phyloP scores from a whole-genome alignment of 176 grass and related monocot species.

The Oryza meridionalis region DNA sequence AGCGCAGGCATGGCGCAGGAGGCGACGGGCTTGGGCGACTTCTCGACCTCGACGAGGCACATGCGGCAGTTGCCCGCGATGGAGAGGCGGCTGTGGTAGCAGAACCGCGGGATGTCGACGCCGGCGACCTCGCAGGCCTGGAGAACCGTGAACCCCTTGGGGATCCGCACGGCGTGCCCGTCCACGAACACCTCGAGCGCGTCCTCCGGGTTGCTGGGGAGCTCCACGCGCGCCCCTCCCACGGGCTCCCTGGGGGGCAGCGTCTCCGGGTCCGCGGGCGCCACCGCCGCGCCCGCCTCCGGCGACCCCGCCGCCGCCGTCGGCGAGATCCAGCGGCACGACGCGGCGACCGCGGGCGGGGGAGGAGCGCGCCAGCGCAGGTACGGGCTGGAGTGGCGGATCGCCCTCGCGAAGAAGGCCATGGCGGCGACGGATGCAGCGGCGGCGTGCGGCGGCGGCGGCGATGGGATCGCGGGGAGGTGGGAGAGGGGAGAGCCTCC shows the following conservation, averaged over 20 bases:
- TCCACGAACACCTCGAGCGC: slow-evolving; percentile 96
- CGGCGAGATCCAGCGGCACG: slow-evolving; percentile 70
- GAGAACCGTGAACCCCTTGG: slow-evolving; percentile 93
- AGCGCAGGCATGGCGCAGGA: slow-evolving; percentile 98
- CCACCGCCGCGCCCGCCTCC: slow-evolving; percentile 56
- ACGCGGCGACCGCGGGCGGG: background rate
- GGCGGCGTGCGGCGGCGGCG: slow-evolving; percentile 3
- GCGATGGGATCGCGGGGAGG: slow-evolving; percentile 50
- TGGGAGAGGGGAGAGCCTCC: background rate
- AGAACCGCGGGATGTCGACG: slow-evolving; percentile 93
- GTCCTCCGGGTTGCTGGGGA: slow-evolving; percentile 73
- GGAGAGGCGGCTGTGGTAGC: slow-evolving; percentile 93
- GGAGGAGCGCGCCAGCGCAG: slow-evolving; percentile 36
- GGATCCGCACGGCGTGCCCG: slow-evolving; percentile 89
- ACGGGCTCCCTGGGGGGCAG: slow-evolving; percentile 57
- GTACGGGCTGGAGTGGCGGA: slow-evolving; percentile 64
- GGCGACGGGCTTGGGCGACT: slow-evolving; percentile 98
- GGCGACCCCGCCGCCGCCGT: slow-evolving; percentile 57
- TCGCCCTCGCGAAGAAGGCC: slow-evolving; percentile 76
- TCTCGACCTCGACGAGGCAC: slow-evolving; percentile 99
- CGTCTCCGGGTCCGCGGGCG: slow-evolving; percentile 48
- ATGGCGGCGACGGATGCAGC: slow-evolving; percentile 40
- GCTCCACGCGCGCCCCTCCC: slow-evolving; percentile 70
- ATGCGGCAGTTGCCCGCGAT: slow-evolving; percentile 97
- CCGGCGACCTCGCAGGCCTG: slow-evolving; percentile 98